These are phyloP conservation scores for Helicostylum pulchrum DNA, from an alignment of 192 early-diverging fungal species.

Conservation along the genomic window DNA sequence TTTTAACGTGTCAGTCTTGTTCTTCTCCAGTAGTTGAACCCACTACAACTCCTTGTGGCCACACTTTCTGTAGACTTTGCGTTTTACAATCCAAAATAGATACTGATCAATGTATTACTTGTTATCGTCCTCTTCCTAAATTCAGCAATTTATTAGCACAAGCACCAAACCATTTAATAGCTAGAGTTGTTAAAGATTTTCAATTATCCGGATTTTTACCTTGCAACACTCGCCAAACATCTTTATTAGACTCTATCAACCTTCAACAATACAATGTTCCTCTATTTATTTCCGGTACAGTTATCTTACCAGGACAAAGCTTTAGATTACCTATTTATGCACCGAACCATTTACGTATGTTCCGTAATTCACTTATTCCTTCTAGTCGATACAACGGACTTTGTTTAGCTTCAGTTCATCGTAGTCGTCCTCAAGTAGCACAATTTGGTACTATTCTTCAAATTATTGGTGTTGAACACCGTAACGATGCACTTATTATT, in stretches of 20 bases:
- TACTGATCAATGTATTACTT: constrained; percentile 13
- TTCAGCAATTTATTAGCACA: constrained; percentile 12
- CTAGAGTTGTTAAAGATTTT: background rate
- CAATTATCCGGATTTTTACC: constrained; percentile 6
- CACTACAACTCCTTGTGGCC: constrained; percentile 17
- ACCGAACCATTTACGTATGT: constrained; percentile 1
- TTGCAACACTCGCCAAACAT: background rate
- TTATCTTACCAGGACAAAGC: constrained; percentile 16
- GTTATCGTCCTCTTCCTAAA: constrained; percentile 22
- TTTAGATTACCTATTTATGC: constrained; percentile 12
- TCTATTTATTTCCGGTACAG: constrained; percentile 8
- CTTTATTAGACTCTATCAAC: background rate
- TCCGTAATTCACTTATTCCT: constrained; percentile 5
- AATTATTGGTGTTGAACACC: constrained; percentile 18
- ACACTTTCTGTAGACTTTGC: constrained; percentile 25
- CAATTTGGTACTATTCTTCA: constrained; percentile 19
- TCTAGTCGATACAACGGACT: constrained; percentile 17
- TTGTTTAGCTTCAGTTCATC: constrained; percentile 18
- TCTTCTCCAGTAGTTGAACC: constrained; percentile 4
- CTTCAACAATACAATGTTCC: constrained; percentile 1
- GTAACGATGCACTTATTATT: constrained; percentile 16
- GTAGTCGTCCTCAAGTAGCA: constrained; percentile 14
- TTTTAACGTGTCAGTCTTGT: constrained; percentile 8
- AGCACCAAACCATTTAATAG: constrained; percentile 9
- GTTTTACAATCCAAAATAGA: constrained; percentile 12